Percentiles rank a stretch among this genome's conserved stretches.
Evolutionary conservation across 768 basidiomycete species (phyloP).

Genomic region (Hericium alpestre): DNA sequence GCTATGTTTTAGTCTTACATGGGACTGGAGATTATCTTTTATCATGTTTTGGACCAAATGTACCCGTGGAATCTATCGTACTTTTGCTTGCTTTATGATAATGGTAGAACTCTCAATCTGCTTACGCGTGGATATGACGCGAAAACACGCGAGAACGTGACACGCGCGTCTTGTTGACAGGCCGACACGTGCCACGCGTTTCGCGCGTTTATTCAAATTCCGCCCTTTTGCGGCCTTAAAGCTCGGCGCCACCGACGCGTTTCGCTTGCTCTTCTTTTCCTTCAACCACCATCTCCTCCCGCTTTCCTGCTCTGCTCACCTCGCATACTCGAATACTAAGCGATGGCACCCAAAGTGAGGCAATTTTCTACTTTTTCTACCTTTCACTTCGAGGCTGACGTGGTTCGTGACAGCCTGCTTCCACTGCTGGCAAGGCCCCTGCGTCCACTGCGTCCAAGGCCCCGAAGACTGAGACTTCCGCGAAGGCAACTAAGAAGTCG

Average conservation of each 20-base stretch:
- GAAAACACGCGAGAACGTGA: background rate
- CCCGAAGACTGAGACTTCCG: conserved; percentile 47
- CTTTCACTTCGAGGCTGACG: too few species aligned
- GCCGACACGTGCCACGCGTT: background rate
- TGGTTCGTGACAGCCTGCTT: conserved; percentile 35
- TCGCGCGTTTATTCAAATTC: background rate
- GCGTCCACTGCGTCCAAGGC: conserved; percentile 63
- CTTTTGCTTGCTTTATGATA: too few species aligned
- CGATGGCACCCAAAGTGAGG: background rate
- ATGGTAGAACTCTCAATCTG: too few species aligned
- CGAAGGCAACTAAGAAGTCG: conserved; percentile 78
- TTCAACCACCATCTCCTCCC: background rate
- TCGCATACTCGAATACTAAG: background rate
- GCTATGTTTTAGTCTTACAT: too few species aligned
- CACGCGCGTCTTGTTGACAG: background rate
- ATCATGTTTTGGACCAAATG: too few species aligned
- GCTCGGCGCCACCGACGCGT: background rate
- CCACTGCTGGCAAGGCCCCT: conserved; percentile 76
- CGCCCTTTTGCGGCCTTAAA: background rate
- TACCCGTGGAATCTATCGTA: too few species aligned
- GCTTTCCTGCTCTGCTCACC: background rate
- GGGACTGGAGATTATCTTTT: too few species aligned
- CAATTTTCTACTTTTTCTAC: too few species aligned
- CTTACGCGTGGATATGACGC: too few species aligned
- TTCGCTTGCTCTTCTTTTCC: background rate